A percentile compares a stretch with the other conserved stretches of the same genome.
Conservation (phyloP, 73 alveolate species). For the Paramecium primaurelia region DNA sequence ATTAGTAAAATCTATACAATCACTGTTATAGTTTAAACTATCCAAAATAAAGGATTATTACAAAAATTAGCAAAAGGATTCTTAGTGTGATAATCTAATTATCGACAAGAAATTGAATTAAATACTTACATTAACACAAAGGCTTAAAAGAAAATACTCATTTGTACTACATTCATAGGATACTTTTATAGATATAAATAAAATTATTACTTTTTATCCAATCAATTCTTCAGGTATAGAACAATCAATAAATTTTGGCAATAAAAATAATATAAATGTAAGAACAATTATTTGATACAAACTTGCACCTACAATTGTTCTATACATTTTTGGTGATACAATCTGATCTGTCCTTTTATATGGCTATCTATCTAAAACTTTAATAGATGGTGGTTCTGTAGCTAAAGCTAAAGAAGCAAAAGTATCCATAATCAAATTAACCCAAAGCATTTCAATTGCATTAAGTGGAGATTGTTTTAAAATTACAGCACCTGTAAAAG, state of each 20-base stretch:
- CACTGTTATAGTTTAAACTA: conserved; percentile 68
- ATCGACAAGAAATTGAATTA: conserved; percentile 88
- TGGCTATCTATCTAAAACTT: conserved; percentile 78
- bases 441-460: conserved; percentile 89
- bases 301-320: conserved; percentile 77
- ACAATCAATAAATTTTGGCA: conserved; percentile 45
- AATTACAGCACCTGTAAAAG: conserved; percentile 78
- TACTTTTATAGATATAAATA: not conserved
- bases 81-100: conserved; percentile 76
- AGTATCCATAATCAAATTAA: conserved; percentile 85
- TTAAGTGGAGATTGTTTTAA: conserved; percentile 74
- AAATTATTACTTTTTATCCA: not conserved
- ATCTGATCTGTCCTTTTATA: conserved; percentile 77
- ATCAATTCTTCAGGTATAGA: not conserved
- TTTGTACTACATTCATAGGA: conserved; percentile 17
- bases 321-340: conserved; percentile 78
- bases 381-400: conserved; percentile 91
- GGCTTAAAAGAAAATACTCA: conserved; percentile 85
- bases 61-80: conserved; percentile 87
- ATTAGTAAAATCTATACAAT: conserved; percentile 74
- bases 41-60: conserved; percentile 74
- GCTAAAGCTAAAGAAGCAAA: conserved; percentile 93
- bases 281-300: conserved; percentile 67
- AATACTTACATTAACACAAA: conserved; percentile 92
- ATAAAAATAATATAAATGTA: conserved; percentile 60